phyloP scores from a whole-genome alignment of 2,329 filamentous ascomycete species.

The Emergomyces africanus region DNA sequence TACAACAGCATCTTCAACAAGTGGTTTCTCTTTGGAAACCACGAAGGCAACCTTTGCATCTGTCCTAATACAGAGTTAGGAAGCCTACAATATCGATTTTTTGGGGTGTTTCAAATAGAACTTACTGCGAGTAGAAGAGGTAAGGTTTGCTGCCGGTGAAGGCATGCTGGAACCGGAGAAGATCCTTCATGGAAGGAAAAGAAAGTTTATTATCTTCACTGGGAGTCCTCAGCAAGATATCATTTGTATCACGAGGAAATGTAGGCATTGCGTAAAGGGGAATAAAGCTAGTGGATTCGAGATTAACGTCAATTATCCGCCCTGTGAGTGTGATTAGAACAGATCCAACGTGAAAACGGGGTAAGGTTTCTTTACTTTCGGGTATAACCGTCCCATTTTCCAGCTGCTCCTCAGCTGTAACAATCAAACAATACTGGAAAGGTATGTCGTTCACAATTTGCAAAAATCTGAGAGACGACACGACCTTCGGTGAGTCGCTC shows the following conservation, averaged over 20 bases:
- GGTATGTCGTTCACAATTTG: neutral
- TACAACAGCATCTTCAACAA: constrained; percentile 1
- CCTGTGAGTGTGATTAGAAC: neutral
- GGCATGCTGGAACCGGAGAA: constrained; percentile 3
- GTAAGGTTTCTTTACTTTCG: neutral
- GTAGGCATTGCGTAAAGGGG: constrained; percentile 3
- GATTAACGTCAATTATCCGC: constrained; percentile 1
- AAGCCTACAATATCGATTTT: neutral
- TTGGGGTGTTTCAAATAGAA: neutral
- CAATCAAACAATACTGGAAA: constrained; percentile 1
- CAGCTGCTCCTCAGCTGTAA: neutral
- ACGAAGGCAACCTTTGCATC: neutral
- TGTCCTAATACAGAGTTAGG: neutral
- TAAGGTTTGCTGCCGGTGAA: constrained; percentile 1
- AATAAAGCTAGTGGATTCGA: neutral
- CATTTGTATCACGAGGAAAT: neutral
- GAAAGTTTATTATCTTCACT: constrained; percentile 1
- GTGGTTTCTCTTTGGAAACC: neutral
- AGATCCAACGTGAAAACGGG: neutral
- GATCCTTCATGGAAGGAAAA: neutral
- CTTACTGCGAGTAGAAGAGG: neutral
- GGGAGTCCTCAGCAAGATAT: neutral
- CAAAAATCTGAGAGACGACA: neutral
- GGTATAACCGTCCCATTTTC: neutral
- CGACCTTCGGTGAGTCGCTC: neutral